Evolutionary conservation across 83 land plant genomes (phyloP), one percentile per base, ranked within the genome.

Genomic region (Larix sibirica): DNA sequence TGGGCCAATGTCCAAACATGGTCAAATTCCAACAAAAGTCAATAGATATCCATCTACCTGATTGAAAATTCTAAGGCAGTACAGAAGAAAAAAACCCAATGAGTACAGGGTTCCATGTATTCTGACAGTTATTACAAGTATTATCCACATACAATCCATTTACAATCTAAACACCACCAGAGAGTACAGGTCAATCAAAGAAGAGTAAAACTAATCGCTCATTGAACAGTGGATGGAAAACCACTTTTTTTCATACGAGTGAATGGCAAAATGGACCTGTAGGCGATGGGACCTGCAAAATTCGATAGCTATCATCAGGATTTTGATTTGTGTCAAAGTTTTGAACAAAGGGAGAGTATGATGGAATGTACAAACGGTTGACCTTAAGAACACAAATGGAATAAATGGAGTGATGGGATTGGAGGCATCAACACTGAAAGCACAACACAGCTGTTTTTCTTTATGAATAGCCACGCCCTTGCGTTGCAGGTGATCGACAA

Each of bases 311-410:
- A 74, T 74, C 56, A 74, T 74, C n/a, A 44, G 56, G 77, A 74
- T 74, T 40, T 74, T 74, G 77, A 74, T 74, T 74, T 74, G 77
- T 74, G 77, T 74, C 77, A 74, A 74, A 74, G 77, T 54, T 74
- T 74, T 74, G 77, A 74, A 74, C 77, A 74, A 44, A 74, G 56
- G 21, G 77, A 74, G 56, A 74, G n/a, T 12, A 74, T 74, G 77
- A 74, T 74, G 77, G 58, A 47, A 40, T 74, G 77, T 74, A 74
- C 77, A 40, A 74, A 74, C 40, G 77, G 77, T 74, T 74, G 77
- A 74, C 77, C 77, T 74, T 74, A 50, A 40, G 77, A 74, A 74
- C 56, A 74, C 42, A 74, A 56, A 74, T 42, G 26, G 77, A 74
- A 74, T 70, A 70, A 26, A 26, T 66, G 9, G 56, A 50, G 56